These are phyloP conservation scores for Endoconidiophora laricicola DNA, from an alignment of 2,329 filamentous ascomycete species.

Conservation along the genomic window DNA sequence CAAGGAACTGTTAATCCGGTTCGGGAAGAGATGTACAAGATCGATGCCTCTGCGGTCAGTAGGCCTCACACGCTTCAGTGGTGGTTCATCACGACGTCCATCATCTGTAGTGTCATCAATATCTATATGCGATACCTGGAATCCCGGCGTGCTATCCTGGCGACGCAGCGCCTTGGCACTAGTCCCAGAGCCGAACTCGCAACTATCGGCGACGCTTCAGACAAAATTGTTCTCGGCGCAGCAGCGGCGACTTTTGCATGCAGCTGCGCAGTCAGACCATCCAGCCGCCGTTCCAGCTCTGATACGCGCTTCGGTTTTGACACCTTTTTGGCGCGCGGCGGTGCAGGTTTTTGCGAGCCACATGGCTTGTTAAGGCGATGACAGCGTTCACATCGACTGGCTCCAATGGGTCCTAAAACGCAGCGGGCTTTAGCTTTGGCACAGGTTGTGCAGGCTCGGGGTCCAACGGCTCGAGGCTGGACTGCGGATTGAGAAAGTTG, in stretches of 20 bases:
- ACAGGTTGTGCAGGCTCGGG: slow-evolving; percentile 33
- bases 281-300: slow-evolving; percentile 32
- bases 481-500: not conserved
- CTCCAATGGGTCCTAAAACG: slow-evolving; percentile 25
- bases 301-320: slow-evolving; percentile 32
- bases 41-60: too few relatives aligned
- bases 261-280: slow-evolving; percentile 31
- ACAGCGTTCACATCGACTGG: slow-evolving; percentile 32
- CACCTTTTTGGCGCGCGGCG: slow-evolving; percentile 29
- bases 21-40: too few relatives aligned
- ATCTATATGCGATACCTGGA: too few relatives aligned
- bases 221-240: too few relatives aligned
- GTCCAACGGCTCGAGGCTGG: slow-evolving; percentile 22
- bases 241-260: not conserved
- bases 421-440: slow-evolving; percentile 36
- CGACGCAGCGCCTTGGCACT: too few relatives aligned
- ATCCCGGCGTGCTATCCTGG: too few relatives aligned
- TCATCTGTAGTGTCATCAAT: too few relatives aligned
- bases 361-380: slow-evolving; percentile 31
- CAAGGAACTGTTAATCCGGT: too few relatives aligned
- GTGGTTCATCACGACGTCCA: not conserved
- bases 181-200: not conserved
- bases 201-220: not conserved
- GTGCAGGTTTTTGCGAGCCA: slow-evolving; percentile 29
- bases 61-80: not conserved